These are phyloP conservation scores for Rhynchosporium secalis DNA, from an alignment of 2,329 filamentous ascomycete species.

Conservation along the genomic window DNA sequence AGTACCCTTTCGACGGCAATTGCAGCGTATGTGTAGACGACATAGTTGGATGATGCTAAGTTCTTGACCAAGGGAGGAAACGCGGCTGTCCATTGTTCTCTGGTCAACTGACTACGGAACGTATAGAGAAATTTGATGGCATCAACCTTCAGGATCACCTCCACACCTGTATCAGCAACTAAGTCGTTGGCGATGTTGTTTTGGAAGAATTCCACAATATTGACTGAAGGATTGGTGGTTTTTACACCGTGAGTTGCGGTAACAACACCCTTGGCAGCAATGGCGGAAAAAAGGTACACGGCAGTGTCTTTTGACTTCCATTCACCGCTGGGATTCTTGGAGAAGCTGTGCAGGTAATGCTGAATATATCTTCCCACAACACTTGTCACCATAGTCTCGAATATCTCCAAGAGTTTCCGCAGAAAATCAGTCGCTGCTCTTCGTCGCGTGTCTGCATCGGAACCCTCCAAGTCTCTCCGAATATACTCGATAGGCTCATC, in stretches of 20 bases:
- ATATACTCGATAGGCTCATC: constrained; percentile 99
- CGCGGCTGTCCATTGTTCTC: constrained; percentile 86
- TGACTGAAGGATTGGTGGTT: constrained; percentile 81
- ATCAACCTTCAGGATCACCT: constrained; percentile 92
- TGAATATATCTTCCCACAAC: constrained; percentile 87
- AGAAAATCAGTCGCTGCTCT: constrained; percentile 94
- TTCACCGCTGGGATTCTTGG: constrained; percentile 65
- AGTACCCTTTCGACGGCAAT: constrained; percentile 95
- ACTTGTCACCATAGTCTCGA: constrained; percentile 78
- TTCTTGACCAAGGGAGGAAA: constrained; percentile 91
- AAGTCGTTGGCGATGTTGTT: constrained; percentile 89
- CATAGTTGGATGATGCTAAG: constrained; percentile 85
- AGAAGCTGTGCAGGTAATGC: constrained; percentile 76
- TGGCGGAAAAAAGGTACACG: constrained; percentile 93
- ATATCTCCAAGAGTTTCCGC: constrained; percentile 82
- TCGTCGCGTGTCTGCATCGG: constrained; percentile 89
- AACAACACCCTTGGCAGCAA: constrained; percentile 86
- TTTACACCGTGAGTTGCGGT: constrained; percentile 89
- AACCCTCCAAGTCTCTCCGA: constrained; percentile 89
- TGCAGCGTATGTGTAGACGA: constrained; percentile 95
- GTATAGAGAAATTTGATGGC: constrained; percentile 98
- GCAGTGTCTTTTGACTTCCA: constrained; percentile 99
- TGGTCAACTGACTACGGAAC: constrained; percentile 91
- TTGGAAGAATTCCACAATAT: constrained; percentile 94
- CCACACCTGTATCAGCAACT: constrained; percentile 63